Base-by-base conservation (phyloP, 78 protist species). In the Dictyostelium purpureum region DNA sequence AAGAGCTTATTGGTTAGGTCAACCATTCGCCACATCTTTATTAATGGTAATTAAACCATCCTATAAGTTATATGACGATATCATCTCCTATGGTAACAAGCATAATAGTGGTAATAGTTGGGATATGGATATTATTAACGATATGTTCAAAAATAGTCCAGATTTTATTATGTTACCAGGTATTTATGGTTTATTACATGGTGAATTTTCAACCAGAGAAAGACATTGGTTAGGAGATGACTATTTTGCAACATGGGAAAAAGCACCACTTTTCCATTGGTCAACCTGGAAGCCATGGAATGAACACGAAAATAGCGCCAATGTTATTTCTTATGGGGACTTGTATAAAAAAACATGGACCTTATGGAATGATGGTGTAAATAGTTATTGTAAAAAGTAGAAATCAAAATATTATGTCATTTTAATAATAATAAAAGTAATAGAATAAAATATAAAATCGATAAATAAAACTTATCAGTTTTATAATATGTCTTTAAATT, bases 141-240 rank as follows among this genome's bases (percentile, higher is more conserved):
- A 35, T 7, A 16, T 35, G 3, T 65, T 35, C 16, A 31, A 1
- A 6, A 6, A 21, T 16, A 26, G 73, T 40, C 26, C 40, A 6
- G 47, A 65, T 35, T 65, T 35, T 65, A 26, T 65, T 21, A 65
- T 65, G 73, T 21, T 65, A 21, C 73, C 73, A 26, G 73, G 73
- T 65, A 65, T 65, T 6, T 65, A 65, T 65, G 37, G 73, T 16
- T 65, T 65, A 21, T 21, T 65, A 12, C 37, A 65, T 35, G 73
- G 47, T 16, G 73, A 65, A 21, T 35, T 65, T 65, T 11, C 73
- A 26, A 21, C 1, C 19, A 35, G 42, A 33, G 47, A 65, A 65
- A 65, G 12, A 65, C 73, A 26, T 35, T 65, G 73, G 73, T 35
- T 65, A 10, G 42, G 73, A 1, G 42, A 65, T 1, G 40, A 4